Evolutionary conservation across 2,329 filamentous ascomycete species (phyloP).

Genomic region (Calonectria pteridis): DNA sequence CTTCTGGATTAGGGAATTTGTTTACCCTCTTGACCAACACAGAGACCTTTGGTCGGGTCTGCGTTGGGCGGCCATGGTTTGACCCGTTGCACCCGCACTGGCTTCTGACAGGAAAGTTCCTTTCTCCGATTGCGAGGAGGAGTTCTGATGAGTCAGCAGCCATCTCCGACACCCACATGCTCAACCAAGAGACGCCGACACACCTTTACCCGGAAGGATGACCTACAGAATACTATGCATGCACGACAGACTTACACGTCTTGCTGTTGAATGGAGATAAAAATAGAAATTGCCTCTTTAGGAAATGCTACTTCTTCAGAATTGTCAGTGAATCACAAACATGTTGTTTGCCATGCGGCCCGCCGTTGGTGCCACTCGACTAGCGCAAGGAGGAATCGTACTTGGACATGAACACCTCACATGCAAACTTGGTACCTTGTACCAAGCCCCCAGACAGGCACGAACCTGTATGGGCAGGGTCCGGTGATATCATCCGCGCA

Average conservation of each 20-base stretch:
- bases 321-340: slow-evolving; percentile 1
- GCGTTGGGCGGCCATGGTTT: not conserved
- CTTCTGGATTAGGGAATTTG: not conserved
- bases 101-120: not conserved
- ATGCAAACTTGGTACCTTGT: not conserved
- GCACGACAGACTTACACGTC: not conserved
- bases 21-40: not conserved
- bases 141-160: not conserved
- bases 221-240: not conserved
- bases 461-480: not conserved
- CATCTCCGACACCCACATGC: not conserved
- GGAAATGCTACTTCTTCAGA: not conserved
- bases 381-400: not conserved
- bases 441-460: not conserved
- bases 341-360: not conserved
- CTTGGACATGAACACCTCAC: too few relatives aligned
- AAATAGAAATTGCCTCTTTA: not conserved
- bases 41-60: not conserved
- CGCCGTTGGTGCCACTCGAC: not conserved
- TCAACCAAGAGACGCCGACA: not conserved
- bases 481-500: not conserved
- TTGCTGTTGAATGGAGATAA: not conserved
- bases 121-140: not conserved
- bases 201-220: not conserved
- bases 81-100: not conserved